Conservation (phyloP, 2,329 filamentous ascomycete species). For the Stachybotrys echinatus region DNA sequence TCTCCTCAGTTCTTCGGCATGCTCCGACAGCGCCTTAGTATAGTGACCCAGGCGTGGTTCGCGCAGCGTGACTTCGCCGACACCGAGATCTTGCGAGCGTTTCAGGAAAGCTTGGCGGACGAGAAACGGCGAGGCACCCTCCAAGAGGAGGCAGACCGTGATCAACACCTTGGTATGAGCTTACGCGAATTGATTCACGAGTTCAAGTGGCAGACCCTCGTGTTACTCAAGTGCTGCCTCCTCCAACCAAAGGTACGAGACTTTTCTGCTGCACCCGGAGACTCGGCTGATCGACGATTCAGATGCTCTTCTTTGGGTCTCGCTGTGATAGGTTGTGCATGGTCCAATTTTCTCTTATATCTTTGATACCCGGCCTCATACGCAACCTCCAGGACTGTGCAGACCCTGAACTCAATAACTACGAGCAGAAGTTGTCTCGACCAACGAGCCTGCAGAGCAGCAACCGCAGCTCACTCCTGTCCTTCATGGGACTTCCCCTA, state of each 20-base stretch:
- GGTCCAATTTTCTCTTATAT: conserved; percentile 96
- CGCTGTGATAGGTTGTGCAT: conserved; percentile 93
- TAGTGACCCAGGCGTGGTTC: conserved; percentile 96
- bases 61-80: conserved; percentile 90
- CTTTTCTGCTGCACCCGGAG: too few species aligned
- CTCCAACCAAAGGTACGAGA: conserved; percentile 80
- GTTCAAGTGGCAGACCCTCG: conserved; percentile 90
- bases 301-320: conserved; percentile 99
- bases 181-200: conserved; percentile 88
- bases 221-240: conserved; percentile 88
- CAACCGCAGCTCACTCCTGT: conserved; percentile 81
- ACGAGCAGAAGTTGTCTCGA: conserved; percentile 68
- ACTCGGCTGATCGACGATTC: neutral
- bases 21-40: conserved; percentile 79
- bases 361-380: conserved; percentile 87
- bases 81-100: conserved; percentile 80
- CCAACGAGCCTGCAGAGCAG: conserved; percentile 87
- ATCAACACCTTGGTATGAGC: conserved; percentile 85
- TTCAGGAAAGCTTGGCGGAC: conserved; percentile 80
- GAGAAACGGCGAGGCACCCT: conserved; percentile 53
- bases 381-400: conserved; percentile 91
- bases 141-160: conserved; percentile 66
- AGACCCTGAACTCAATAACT: conserved; percentile 83
- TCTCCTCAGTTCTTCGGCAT: conserved; percentile 86
- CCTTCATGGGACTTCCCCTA: conserved; percentile 90